Evolutionary conservation across 805 yeast species (phyloP).

Genomic region (Saccharomycopsis amapae): DNA sequence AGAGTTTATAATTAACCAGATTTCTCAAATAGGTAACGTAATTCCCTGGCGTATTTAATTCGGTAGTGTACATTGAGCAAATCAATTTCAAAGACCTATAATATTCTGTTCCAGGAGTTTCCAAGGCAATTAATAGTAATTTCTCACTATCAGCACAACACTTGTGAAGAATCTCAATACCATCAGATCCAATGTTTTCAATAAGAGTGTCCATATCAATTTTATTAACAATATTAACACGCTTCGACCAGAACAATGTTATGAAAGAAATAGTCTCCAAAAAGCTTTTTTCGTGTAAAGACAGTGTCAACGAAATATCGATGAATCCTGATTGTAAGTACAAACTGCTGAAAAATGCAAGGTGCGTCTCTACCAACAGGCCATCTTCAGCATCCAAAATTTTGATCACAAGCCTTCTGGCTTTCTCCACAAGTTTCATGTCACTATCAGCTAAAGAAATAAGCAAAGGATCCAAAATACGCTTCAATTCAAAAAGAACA

Average conservation of each 20-base stretch:
- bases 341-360: slow-evolving; percentile 16
- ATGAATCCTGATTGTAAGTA: slow-evolving; percentile 19
- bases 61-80: slow-evolving; percentile 5
- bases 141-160: slow-evolving; percentile 13
- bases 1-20: slow-evolving; percentile 30
- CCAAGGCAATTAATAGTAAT: slow-evolving; percentile 8
- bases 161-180: slow-evolving; percentile 5
- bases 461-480: slow-evolving; percentile 16
- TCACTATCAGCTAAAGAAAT: slow-evolving; percentile 19
- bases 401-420: slow-evolving; percentile 14
- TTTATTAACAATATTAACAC: slow-evolving; percentile 3
- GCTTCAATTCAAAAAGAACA: slow-evolving; percentile 10
- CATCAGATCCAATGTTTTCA: slow-evolving; percentile 15
- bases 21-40: background rate
- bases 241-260: slow-evolving; percentile 13
- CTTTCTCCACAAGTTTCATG: slow-evolving; percentile 15
- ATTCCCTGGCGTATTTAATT: slow-evolving; percentile 1
- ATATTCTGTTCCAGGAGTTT: slow-evolving; percentile 19
- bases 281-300: slow-evolving; percentile 13
- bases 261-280: slow-evolving; percentile 13
- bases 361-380: slow-evolving; percentile 4
- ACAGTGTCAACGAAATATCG: slow-evolving; percentile 11
- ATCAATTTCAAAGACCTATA: slow-evolving; percentile 7
- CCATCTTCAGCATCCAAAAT: slow-evolving; percentile 16
- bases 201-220: slow-evolving; percentile 17